Evolutionary conservation across 177 flowering plant species (phyloP).

Genomic region (Telopea speciosissima): DNA sequence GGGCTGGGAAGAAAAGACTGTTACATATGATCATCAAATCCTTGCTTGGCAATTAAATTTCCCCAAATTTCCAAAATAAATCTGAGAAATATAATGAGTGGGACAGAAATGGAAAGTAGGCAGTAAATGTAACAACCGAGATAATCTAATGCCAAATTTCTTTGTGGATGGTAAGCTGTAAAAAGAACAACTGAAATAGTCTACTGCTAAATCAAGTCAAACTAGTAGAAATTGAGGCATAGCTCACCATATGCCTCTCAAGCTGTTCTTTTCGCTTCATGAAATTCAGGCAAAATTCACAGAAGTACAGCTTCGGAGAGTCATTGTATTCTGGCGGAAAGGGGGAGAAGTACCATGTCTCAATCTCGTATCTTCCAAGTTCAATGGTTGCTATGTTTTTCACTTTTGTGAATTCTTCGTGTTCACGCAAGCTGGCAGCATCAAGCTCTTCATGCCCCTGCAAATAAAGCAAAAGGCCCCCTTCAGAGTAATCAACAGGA

Average conservation of each 20-base stretch:
- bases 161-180: no score
- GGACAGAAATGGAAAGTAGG: no score
- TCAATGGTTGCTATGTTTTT: slow-evolving; percentile 95
- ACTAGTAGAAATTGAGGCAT: slow-evolving; percentile 9
- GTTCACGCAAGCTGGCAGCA: slow-evolving; percentile 97
- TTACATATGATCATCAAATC: no score
- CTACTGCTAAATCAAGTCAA: background rate
- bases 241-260: slow-evolving; percentile 97
- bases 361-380: slow-evolving; percentile 97
- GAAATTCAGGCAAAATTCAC: slow-evolving; percentile 97
- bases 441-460: slow-evolving; percentile 99
- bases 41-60: no score
- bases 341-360: slow-evolving; percentile 99
- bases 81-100: no score
- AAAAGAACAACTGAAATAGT: no score
- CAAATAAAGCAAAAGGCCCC: slow-evolving; percentile 2
- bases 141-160: no score
- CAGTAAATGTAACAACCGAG: no score
- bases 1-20: no score
- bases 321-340: slow-evolving; percentile 98
- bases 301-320: slow-evolving; percentile 73
- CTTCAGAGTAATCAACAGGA: background rate
- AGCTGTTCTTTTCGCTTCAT: slow-evolving; percentile 98
- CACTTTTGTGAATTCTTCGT: slow-evolving; percentile 96
- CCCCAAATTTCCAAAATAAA: no score